These are phyloP conservation scores for Leersia perrieri DNA, from an alignment of 176 grass and related monocot species.

Conservation along the genomic window DNA sequence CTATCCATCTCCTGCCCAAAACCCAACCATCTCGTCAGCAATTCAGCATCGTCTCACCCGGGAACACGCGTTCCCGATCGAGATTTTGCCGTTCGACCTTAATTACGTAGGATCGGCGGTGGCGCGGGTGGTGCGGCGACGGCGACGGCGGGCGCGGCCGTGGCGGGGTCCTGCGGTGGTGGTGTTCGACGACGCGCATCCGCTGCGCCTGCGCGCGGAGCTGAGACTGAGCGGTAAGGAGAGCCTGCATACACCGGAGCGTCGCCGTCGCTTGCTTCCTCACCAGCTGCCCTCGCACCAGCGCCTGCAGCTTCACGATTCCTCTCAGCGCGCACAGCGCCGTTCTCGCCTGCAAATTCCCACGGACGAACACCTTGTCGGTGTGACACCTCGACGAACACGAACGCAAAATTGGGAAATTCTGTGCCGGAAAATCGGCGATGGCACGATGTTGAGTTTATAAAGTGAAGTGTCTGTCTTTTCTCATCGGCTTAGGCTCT, in stretches of 20 bases:
- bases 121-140: conserved; percentile 58
- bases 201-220: conserved; percentile 61
- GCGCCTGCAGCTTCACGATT: conserved; percentile 77
- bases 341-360: conserved; percentile 55
- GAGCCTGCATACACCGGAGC: conserved; percentile 82
- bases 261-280: conserved; percentile 82
- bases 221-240: conserved; percentile 61
- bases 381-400: neutral
- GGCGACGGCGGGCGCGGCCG: conserved; percentile 52
- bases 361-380: neutral
- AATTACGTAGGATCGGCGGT: conserved; percentile 58
- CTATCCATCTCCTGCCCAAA: conserved; percentile 60
- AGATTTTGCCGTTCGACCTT: too few relatives aligned
- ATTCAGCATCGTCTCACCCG: too few relatives aligned
- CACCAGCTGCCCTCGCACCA: conserved; percentile 82
- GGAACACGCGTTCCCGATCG: too few relatives aligned
- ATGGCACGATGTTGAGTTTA: too few relatives aligned
- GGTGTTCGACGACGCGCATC: conserved; percentile 36
- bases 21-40: neutral
- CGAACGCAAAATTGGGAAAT: neutral
- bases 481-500: too few relatives aligned
- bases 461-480: too few relatives aligned
- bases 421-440: neutral
- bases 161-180: conserved; percentile 24
- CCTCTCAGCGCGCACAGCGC: conserved; percentile 83